These are phyloP conservation scores for Melanopsichium pennsylvanicum DNA, from an alignment of 1,284 basidiomycete genomes.

Conservation along the genomic window DNA sequence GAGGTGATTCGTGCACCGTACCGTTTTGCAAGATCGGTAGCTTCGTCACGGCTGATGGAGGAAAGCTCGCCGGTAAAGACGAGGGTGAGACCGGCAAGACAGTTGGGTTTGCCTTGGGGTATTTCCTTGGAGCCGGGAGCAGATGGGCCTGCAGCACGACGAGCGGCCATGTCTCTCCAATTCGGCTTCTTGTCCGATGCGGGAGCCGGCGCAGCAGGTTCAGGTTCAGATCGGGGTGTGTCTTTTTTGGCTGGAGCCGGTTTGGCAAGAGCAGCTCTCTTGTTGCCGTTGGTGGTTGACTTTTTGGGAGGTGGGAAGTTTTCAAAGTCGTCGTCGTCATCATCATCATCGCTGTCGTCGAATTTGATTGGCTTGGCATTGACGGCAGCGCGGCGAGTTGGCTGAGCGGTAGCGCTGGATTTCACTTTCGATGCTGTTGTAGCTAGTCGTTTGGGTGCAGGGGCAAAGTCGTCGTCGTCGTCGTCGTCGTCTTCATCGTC, in stretches of 20 bases:
- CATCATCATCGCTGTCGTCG: conserved; percentile 22
- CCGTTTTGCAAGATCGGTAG: conserved; percentile 85
- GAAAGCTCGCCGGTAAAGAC: conserved; percentile 90
- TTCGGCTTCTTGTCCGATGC: conserved; percentile 29
- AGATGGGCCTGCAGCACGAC: conserved; percentile 74
- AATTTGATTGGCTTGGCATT: conserved; percentile 44
- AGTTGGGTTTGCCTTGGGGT: conserved; percentile 79
- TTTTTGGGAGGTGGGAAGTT: conserved; percentile 50
- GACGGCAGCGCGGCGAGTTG: conserved; percentile 9
- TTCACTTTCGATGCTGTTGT: conserved; percentile 22
- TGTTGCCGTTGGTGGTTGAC: conserved; percentile 45
- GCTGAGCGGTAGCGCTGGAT: conserved; percentile 2
- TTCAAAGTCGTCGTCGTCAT: conserved; percentile 15
- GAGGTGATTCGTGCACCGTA: conserved; percentile 79
- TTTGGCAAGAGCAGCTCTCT: conserved; percentile 50
- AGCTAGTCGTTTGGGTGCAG: conserved; percentile 45
- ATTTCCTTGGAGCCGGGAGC: conserved; percentile 83
- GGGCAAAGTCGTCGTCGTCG: conserved; percentile 59
- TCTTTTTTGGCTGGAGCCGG: conserved; percentile 8
- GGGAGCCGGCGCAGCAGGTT: conserved; percentile 26
- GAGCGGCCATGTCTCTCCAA: conserved; percentile 67
- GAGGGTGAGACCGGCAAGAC: conserved; percentile 84
- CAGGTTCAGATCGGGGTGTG: conserved; percentile 10
- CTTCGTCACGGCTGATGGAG: conserved; percentile 87
- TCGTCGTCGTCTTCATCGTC: conserved; percentile 46